Percentiles rank a stretch among this genome's conserved stretches.
These are phyloP conservation scores for Cutaneotrichosporon cyanovorans DNA, from an alignment of 1,284 basidiomycete species.

Conservation along the genomic window DNA sequence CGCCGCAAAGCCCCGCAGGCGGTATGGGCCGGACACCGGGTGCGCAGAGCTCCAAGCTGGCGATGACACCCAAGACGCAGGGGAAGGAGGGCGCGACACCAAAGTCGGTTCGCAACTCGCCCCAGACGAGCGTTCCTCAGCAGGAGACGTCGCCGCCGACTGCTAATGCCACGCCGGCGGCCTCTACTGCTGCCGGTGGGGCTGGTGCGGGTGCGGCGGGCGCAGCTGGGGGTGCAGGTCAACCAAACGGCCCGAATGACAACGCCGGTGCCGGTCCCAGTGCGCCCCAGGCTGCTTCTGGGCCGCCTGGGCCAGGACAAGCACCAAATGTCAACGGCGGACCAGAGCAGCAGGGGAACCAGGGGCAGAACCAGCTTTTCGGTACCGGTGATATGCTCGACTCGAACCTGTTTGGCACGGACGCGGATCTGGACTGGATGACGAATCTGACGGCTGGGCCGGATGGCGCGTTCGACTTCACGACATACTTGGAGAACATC, in stretches of 20 bases:
- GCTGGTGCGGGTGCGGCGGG: too few species aligned
- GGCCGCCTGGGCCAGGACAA: slow-evolving; percentile 26
- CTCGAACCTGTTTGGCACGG: slow-evolving; percentile 7
- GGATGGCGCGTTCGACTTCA: slow-evolving; percentile 28
- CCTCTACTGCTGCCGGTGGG: background rate
- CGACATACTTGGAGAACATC: slow-evolving; percentile 28
- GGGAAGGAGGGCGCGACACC: slow-evolving; percentile 33
- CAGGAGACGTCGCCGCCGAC: slow-evolving; percentile 28
- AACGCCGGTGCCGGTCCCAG: slow-evolving; percentile 21
- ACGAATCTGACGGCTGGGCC: slow-evolving; percentile 2
- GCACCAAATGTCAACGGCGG: slow-evolving; percentile 15
- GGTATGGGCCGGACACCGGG: slow-evolving; percentile 8
- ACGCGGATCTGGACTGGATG: slow-evolving; percentile 16
- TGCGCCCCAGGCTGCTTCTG: slow-evolving; percentile 16
- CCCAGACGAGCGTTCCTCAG: slow-evolving; percentile 18
- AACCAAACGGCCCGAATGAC: slow-evolving; percentile 7
- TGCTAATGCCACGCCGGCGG: slow-evolving; percentile 11
- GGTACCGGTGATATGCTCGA: slow-evolving; percentile 8
- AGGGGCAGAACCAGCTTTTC: background rate
- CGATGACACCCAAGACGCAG: slow-evolving; percentile 17
- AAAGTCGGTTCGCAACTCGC: slow-evolving; percentile 38
- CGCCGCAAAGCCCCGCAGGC: slow-evolving; percentile 33
- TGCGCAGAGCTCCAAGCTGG: slow-evolving; percentile 23
- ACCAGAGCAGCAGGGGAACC: background rate
- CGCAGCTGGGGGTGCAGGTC: too few species aligned